Conservation (phyloP, 2,329 filamentous ascomycete species). For the Penicillium nordicum region DNA sequence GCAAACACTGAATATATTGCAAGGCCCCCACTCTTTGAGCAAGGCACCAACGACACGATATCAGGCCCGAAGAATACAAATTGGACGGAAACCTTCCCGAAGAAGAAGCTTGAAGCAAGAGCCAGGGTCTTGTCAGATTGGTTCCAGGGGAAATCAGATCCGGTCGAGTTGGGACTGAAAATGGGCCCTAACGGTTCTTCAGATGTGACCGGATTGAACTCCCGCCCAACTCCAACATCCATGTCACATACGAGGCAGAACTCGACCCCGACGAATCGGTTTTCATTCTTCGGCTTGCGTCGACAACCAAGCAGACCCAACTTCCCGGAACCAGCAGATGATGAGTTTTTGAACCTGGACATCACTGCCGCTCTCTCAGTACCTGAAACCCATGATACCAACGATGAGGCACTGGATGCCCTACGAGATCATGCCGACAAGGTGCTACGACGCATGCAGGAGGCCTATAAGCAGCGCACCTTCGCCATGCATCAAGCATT, state of each 20-base stretch:
- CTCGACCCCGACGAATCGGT: slow-evolving; percentile 31
- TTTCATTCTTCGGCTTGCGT: slow-evolving; percentile 44
- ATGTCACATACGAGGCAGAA: slow-evolving; percentile 17
- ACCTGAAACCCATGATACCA: slow-evolving; percentile 47
- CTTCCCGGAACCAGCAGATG: slow-evolving; percentile 42
- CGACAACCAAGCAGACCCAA: slow-evolving; percentile 26
- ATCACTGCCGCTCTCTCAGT: slow-evolving; percentile 55
- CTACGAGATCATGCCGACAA: slow-evolving; percentile 56
- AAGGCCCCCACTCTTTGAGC: slow-evolving; percentile 27
- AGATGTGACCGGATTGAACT: slow-evolving; percentile 14
- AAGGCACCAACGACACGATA: slow-evolving; percentile 24
- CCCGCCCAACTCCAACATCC: slow-evolving; percentile 5
- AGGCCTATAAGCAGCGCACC: slow-evolving; percentile 53
- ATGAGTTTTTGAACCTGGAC: slow-evolving; percentile 55
- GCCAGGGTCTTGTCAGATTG: slow-evolving; percentile 46
- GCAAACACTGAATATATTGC: slow-evolving; percentile 35
- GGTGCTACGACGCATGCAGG: slow-evolving; percentile 54
- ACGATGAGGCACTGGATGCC: slow-evolving; percentile 54
- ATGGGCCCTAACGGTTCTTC: slow-evolving; percentile 19
- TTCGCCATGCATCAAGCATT: slow-evolving; percentile 50
- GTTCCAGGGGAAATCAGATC: slow-evolving; percentile 53
- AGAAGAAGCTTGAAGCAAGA: slow-evolving; percentile 32
- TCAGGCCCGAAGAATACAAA: slow-evolving; percentile 11
- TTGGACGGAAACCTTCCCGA: slow-evolving; percentile 27
- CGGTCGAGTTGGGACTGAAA: slow-evolving; percentile 45